Conservation (phyloP, 1,284 basidiomycete genomes). For the Sporisorium reilianum region DNA sequence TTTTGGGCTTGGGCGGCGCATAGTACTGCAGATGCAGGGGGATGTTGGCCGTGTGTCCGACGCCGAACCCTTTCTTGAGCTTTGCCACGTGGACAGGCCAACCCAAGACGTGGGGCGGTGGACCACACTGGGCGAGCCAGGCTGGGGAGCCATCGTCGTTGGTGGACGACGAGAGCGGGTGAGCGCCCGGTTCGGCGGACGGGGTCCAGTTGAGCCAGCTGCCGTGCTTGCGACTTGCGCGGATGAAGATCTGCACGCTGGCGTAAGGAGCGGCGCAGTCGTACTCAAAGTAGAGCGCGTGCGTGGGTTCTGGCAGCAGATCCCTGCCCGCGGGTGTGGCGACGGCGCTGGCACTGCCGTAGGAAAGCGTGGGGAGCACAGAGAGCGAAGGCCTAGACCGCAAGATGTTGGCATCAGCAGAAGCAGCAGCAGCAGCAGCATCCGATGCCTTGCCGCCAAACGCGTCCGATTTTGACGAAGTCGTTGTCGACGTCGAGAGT, state of each 20-base stretch:
- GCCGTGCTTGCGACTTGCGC: constrained; percentile 63
- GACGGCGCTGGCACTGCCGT: constrained; percentile 8
- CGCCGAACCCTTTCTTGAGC: constrained; percentile 52
- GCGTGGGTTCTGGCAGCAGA: constrained; percentile 46
- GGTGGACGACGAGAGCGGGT: constrained; percentile 19
- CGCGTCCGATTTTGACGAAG: background rate
- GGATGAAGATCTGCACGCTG: constrained; percentile 60
- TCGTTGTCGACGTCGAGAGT: constrained; percentile 22
- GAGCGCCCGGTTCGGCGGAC: background rate
- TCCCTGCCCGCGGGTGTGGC: constrained; percentile 7
- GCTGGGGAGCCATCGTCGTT: constrained; percentile 14
- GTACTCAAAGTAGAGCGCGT: constrained; percentile 62
- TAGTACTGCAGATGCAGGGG: constrained; percentile 50
- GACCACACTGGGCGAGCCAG: constrained; percentile 45
- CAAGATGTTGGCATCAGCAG: constrained; percentile 34
- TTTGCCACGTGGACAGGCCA: constrained; percentile 61
- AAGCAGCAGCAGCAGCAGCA: too few relatives aligned
- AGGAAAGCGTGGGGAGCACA: constrained; percentile 35
- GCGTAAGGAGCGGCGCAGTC: constrained; percentile 61
- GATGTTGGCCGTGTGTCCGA: constrained; percentile 39
- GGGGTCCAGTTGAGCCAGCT: constrained; percentile 53
- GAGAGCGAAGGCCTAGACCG: constrained; percentile 35
- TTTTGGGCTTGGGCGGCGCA: constrained; percentile 52
- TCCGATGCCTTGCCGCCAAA: constrained; percentile 3
- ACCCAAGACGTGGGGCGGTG: constrained; percentile 61